Base-by-base conservation (phyloP, 306 rosid genomes). In the Vicia sativa region DNA sequence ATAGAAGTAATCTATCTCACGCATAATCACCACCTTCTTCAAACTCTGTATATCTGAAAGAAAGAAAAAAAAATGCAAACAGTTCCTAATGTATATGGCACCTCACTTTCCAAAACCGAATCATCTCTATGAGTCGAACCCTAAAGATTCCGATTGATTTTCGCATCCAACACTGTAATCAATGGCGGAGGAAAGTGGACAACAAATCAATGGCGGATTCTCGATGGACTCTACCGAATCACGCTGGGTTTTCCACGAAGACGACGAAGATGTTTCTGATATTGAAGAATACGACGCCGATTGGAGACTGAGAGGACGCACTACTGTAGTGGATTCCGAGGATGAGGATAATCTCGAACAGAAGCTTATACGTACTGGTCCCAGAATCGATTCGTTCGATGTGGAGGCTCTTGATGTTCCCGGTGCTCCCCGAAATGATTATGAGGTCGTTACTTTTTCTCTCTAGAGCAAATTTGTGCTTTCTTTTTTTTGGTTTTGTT, bases 391-490 rank as follows among this genome's bases (percentile, higher is more conserved):
- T 77, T 95, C 99, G 7, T 95, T 95, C 68, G 99, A 95, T 68
- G 99, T 90, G 11, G 99, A 95, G 68, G 99, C 99, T 55, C 97
- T 95, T 28, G 99, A 95, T 56, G 86, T 95, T 67, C 97, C 97
- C 8, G 92, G 95, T 46, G 92, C 91, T 48, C 86, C 37, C 5
- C 79, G 92, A 74, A 79, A 63, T 74, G 91, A 90, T 37, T 87
- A 83, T 31, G 96, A 95, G 91, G 92, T 90, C 9, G 12, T 44
- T 64, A 13, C 23, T 54, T 49, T 49, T 1, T 7, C 39, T 44
- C 2, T 23, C 37, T 39, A 58, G 34, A 1, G n/a, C 26, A 10
- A 66, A 3, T 35, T 43, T 25, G 12, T 15, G 6, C 35, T 65
- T 55, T 31, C 28, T 19, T 29, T 73, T 73, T 66, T 55, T 31